These are phyloP conservation scores for Carex scoparia DNA, from an alignment of 176 grass and related monocot genomes.

Conservation along the genomic window DNA sequence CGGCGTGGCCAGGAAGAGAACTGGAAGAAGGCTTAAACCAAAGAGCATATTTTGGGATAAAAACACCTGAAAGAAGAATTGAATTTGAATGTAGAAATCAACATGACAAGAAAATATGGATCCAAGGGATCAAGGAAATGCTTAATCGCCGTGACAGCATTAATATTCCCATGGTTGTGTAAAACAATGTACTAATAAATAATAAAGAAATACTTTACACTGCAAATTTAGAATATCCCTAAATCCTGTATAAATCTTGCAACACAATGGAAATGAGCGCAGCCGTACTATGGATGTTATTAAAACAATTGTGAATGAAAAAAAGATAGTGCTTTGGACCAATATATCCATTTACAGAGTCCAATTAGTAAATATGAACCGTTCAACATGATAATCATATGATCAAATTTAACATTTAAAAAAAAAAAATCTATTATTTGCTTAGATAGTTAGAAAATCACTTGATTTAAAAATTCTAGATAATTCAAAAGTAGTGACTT, in stretches of 20 bases:
- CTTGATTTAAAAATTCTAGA: too few species aligned
- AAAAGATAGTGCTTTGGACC: too few species aligned
- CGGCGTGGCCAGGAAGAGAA: slow-evolving; percentile 81
- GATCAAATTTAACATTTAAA: too few species aligned
- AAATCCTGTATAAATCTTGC: neutral
- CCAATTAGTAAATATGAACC: too few species aligned
- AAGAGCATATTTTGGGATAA: slow-evolving; percentile 76
- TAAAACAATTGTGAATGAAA: neutral
- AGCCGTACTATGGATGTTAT: neutral
- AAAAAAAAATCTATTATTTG: too few species aligned
- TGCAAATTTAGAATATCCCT: neutral
- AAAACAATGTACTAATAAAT: neutral
- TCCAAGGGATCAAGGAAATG: slow-evolving; percentile 68
- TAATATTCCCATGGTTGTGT: slow-evolving; percentile 28
- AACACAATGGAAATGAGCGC: neutral
- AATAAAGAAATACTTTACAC: neutral
- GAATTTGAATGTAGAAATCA: slow-evolving; percentile 86
- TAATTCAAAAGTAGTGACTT: too few species aligned
- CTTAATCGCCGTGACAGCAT: slow-evolving; percentile 47
- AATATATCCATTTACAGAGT: too few species aligned
- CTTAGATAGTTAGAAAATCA: too few species aligned
- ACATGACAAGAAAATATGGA: slow-evolving; percentile 56
- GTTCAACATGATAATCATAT: too few species aligned
- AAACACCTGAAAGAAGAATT: slow-evolving; percentile 61
- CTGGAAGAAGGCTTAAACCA: slow-evolving; percentile 43